Conservation (phyloP, 805 yeast genomes). For the Cyberlindnera subsufficiens region DNA sequence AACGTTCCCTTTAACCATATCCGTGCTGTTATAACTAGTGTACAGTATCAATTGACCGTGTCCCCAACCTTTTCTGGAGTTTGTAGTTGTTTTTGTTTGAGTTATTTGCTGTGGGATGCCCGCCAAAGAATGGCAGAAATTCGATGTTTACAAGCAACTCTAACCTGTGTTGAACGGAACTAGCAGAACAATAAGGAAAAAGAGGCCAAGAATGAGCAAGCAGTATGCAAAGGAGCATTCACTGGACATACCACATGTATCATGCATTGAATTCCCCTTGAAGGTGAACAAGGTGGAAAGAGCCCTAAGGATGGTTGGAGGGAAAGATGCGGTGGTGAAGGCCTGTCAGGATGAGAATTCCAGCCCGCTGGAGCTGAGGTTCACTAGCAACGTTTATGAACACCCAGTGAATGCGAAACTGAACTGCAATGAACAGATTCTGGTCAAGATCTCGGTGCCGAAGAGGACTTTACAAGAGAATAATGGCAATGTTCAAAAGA, state of each 20-base stretch:
- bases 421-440: conserved; percentile 47
- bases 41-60: no score
- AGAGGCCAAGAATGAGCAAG: conserved; percentile 11
- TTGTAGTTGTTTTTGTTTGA: neutral
- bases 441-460: conserved; percentile 57
- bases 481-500: conserved; percentile 37
- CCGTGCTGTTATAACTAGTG: neutral
- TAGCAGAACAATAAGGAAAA: no score
- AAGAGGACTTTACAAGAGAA: conserved; percentile 39
- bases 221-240: conserved; percentile 47
- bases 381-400: conserved; percentile 34
- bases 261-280: conserved; percentile 76
- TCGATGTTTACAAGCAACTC: no score
- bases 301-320: conserved; percentile 71
- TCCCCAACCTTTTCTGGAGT: neutral
- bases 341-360: conserved; percentile 25
- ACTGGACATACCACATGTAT: conserved; percentile 66
- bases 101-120: neutral
- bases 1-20: conserved; percentile 42
- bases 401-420: conserved; percentile 60
- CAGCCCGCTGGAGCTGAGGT: conserved; percentile 34
- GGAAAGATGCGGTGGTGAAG: conserved; percentile 32
- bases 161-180: no score
- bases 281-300: conserved; percentile 53
- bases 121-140: no score